These are phyloP conservation scores for Trichoderma sp. DNA, from an alignment of 2,329 filamentous ascomycete genomes.

Conservation along the genomic window DNA sequence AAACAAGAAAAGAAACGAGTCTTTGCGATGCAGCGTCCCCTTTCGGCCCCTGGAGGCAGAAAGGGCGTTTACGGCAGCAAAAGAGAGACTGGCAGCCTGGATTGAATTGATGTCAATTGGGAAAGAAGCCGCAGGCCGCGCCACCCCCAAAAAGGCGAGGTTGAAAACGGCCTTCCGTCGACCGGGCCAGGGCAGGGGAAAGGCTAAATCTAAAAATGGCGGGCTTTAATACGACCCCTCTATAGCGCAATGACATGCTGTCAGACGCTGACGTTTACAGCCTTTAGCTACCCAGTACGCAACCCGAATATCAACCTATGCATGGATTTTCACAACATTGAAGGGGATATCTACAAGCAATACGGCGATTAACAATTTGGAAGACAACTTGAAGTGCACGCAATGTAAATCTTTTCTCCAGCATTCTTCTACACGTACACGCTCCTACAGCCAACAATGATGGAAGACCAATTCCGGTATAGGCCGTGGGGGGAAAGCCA, in stretches of 20 bases:
- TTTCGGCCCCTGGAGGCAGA: constrained; percentile 22
- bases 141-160: constrained; percentile 13
- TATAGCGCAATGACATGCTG: not conserved
- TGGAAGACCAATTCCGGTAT: not conserved
- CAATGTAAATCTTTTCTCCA: too few relatives aligned
- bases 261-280: not conserved
- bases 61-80: constrained; percentile 14
- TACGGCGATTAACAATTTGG: too few relatives aligned
- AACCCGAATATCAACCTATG: not conserved
- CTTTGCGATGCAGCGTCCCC: constrained; percentile 6
- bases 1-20: not conserved
- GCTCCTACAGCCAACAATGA: not conserved
- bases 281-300: too few relatives aligned
- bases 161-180: constrained; percentile 1
- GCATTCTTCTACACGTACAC: too few relatives aligned
- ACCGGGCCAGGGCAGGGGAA: not conserved
- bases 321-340: too few relatives aligned
- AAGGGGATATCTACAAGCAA: too few relatives aligned
- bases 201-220: constrained; percentile 10
- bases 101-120: not conserved
- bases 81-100: not conserved
- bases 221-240: not conserved
- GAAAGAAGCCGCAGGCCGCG: constrained; percentile 3
- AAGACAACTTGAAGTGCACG: too few relatives aligned
- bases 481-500: not conserved